Conservation (phyloP, 495 filamentous ascomycete genomes). For the Lentithecium fluviatile region DNA sequence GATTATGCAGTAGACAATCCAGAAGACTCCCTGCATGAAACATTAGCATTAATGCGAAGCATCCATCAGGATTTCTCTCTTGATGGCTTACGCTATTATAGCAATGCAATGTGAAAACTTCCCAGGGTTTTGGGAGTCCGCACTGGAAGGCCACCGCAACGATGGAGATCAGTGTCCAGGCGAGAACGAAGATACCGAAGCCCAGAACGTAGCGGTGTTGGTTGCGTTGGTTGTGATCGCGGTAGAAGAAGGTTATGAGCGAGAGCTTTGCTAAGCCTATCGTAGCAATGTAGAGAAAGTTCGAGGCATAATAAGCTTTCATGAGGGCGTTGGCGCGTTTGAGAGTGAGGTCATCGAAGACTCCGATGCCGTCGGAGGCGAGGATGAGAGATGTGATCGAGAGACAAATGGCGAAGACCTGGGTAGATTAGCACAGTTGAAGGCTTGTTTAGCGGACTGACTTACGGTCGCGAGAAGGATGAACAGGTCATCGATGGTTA, state of each 20-base stretch:
- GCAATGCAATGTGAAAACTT: constrained; percentile 32
- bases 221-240: background rate
- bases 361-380: constrained; percentile 25
- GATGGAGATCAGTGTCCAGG: constrained; percentile 29
- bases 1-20: constrained; percentile 33
- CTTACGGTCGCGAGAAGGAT: constrained; percentile 29
- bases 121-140: constrained; percentile 35
- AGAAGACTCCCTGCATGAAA: constrained; percentile 23
- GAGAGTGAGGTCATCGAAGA: constrained; percentile 5
- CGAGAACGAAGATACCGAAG: constrained; percentile 27
- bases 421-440: background rate
- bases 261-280: constrained; percentile 32
- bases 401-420: constrained; percentile 21
- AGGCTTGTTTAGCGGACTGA: background rate
- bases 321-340: constrained; percentile 16
- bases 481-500: constrained; percentile 22
- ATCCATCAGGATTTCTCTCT: background rate
- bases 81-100: constrained; percentile 30
- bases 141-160: constrained; percentile 38
- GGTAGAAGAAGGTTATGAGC: constrained; percentile 20
- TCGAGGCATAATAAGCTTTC: constrained; percentile 30
- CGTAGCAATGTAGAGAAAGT: constrained; percentile 27
- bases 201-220: constrained; percentile 11
- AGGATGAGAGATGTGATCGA: constrained; percentile 26
- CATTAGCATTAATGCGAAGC: constrained; percentile 17